These are phyloP conservation scores for Pachyrhizus erosus DNA, from an alignment of 306 rosid genomes.

Conservation along the genomic window DNA sequence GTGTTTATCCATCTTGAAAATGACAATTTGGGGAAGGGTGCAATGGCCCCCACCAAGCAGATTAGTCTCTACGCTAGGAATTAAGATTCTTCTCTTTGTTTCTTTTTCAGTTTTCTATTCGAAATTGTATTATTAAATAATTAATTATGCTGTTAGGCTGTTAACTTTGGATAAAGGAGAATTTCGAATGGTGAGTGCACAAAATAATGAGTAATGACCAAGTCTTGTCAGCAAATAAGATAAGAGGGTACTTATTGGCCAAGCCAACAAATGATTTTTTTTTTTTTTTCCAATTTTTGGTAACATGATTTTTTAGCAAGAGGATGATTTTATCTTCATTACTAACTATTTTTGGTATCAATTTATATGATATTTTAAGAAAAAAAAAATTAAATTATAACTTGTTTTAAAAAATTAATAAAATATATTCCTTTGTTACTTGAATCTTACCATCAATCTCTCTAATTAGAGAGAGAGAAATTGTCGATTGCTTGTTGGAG, in stretches of 20 bases:
- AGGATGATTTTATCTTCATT: not conserved
- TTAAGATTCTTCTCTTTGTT: constrained; percentile 3
- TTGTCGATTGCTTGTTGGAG: constrained; percentile 53
- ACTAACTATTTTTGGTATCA: too few species aligned
- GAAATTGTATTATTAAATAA: not conserved
- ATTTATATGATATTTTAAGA: too few species aligned
- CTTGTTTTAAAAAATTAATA: too few species aligned
- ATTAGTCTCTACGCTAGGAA: constrained; percentile 44
- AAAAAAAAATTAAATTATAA: too few species aligned
- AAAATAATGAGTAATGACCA: not conserved
- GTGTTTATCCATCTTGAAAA: constrained; percentile 52
- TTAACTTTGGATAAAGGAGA: constrained; percentile 41
- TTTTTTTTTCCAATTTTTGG: not conserved
- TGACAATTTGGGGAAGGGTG: constrained; percentile 45
- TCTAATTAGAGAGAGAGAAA: not conserved
- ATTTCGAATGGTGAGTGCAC: not conserved
- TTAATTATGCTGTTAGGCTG: constrained; percentile 32
- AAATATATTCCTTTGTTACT: too few species aligned
- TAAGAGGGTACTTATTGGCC: not conserved
- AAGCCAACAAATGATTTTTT: constrained; percentile 25
- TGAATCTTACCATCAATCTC: not conserved
- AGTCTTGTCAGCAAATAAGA: not conserved
- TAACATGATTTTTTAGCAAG: not conserved
- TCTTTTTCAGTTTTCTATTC: constrained; percentile 38
- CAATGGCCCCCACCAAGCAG: constrained; percentile 41